Evolutionary conservation across 2,329 filamentous ascomycete genomes (phyloP).

Genomic region (Diaporthe amygdali): DNA sequence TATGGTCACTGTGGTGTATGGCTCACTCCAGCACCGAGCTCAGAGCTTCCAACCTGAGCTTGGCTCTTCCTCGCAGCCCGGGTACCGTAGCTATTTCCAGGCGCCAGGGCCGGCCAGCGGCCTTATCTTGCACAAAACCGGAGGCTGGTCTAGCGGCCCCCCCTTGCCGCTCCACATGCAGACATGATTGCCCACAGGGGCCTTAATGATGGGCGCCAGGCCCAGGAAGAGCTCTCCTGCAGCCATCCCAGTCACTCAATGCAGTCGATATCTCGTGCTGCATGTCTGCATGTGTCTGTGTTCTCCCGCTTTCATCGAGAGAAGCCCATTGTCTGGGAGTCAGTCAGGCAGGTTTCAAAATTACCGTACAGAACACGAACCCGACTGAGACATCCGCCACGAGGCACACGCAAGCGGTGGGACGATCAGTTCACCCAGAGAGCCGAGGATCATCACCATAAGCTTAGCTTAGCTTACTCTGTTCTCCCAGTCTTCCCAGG

Average conservation of each 20-base stretch:
- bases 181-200: constrained; percentile 5
- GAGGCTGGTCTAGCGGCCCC: constrained; percentile 21
- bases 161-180: not conserved
- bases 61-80: not conserved
- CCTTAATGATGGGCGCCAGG: not conserved
- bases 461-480: constrained; percentile 10
- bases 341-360: not conserved
- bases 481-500: not conserved
- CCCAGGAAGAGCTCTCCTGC: not conserved
- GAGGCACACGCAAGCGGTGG: constrained; percentile 19
- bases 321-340: not conserved
- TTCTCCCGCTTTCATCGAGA: not conserved
- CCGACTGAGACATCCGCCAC: not conserved
- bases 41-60: not conserved
- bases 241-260: not conserved
- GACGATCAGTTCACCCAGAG: not conserved
- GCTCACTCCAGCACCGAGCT: not conserved
- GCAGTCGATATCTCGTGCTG: not conserved
- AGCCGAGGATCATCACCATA: not conserved
- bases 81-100: not conserved
- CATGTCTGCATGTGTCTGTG: too few species aligned
- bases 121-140: constrained; percentile 21
- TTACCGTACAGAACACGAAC: not conserved
- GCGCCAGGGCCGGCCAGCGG: constrained; percentile 2
- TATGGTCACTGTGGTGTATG: not conserved